Percentiles rank a stretch among this genome's conserved stretches.
Conservation (phyloP, 257 asterid species). For the Forsythia suspensa region DNA sequence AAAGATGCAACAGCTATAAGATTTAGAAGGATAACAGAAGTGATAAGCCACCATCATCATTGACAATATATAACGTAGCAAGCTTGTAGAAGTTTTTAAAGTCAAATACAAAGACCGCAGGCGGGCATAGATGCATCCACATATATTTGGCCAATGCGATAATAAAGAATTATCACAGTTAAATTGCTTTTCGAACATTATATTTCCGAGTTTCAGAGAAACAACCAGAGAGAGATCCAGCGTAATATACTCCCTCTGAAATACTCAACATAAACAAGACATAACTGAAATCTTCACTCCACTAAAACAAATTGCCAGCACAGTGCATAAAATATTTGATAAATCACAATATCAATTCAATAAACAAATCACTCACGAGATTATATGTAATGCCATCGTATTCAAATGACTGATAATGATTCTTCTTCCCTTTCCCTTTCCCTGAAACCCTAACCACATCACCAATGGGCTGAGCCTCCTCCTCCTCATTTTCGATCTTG, state of each 20-base stretch:
- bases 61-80: background rate
- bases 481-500: slow-evolving; percentile 12
- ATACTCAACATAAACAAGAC: background rate
- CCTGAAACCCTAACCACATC: slow-evolving; percentile 46
- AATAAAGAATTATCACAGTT: too few relatives aligned
- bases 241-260: too few relatives aligned
- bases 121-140: background rate
- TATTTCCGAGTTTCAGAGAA: too few relatives aligned
- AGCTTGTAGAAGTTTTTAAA: background rate
- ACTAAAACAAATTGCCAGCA: background rate
- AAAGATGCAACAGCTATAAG: background rate
- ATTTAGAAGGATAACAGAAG: background rate
- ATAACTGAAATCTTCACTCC: background rate
- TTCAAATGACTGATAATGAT: slow-evolving; percentile 36
- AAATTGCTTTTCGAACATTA: too few relatives aligned
- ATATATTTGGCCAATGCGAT: background rate
- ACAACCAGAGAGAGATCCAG: too few relatives aligned
- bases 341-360: background rate
- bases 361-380: slow-evolving; percentile 29
- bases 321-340: background rate
- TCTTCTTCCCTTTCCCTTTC: slow-evolving; percentile 35
- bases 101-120: background rate
- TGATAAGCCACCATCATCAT: background rate
- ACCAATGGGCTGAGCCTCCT: slow-evolving; percentile 45
- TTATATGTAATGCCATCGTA: slow-evolving; percentile 45